Percentiles rank a stretch among this genome's conserved stretches.
These are phyloP conservation scores for Fraxinus ornus DNA, from an alignment of 305 asterid genomes.

Conservation along the genomic window DNA sequence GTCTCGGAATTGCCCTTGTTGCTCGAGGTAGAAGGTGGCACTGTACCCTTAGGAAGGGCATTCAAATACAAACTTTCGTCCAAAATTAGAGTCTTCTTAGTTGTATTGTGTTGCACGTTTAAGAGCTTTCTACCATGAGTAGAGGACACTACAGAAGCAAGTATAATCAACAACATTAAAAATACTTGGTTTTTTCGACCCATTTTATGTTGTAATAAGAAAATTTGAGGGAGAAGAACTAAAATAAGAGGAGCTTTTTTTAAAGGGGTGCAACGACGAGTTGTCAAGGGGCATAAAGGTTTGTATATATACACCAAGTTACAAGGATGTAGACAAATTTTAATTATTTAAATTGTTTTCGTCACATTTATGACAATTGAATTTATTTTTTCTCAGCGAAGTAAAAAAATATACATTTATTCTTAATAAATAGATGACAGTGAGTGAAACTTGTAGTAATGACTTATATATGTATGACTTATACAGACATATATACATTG, in stretches of 20 bases:
- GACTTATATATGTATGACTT: neutral
- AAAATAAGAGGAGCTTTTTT: neutral
- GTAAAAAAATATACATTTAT: too few species aligned
- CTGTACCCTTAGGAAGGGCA: neutral
- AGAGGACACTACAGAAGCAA: slow-evolving; percentile 24
- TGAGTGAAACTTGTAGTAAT: neutral
- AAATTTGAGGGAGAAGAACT: neutral
- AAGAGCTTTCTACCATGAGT: slow-evolving; percentile 32
- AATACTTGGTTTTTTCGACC: slow-evolving; percentile 13
- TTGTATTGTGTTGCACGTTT: neutral
- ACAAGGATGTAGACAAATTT: neutral
- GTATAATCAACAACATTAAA: slow-evolving; percentile 15
- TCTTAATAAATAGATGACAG: too few species aligned
- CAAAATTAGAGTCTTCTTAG: neutral
- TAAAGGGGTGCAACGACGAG: slow-evolving; percentile 14
- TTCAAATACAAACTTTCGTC: neutral
- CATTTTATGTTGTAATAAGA: slow-evolving; percentile 20
- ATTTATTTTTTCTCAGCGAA: too few species aligned
- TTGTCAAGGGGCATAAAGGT: neutral
- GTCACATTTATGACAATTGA: too few species aligned
- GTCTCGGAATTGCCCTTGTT: neutral
- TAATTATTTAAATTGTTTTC: neutral
- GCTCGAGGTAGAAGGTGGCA: neutral
- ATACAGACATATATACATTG: too few species aligned
- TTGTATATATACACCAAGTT: neutral